Evolutionary conservation across 495 filamentous ascomycete genomes (phyloP).

Genomic region (Penicillium alfredii): DNA sequence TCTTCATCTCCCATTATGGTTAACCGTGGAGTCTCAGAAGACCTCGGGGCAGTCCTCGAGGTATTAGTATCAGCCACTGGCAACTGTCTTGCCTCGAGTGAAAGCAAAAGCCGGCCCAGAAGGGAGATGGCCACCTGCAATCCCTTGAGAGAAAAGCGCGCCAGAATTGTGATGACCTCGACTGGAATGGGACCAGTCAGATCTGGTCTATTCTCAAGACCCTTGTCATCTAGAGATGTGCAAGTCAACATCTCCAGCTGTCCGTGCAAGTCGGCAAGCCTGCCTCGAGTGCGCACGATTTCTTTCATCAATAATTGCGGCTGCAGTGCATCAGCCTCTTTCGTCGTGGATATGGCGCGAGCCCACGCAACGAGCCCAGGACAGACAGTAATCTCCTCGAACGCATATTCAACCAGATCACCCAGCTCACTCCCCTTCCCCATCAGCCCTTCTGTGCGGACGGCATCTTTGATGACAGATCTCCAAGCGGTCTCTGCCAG

Average conservation of each 20-base stretch:
- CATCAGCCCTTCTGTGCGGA: constrained; percentile 5
- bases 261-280: constrained; percentile 8
- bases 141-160: constrained; percentile 10
- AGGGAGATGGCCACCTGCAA: constrained; percentile 12
- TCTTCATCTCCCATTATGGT: not conserved
- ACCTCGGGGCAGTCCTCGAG: no score
- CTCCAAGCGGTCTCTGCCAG: constrained; percentile 23
- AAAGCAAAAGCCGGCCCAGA: constrained; percentile 10
- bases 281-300: constrained; percentile 8
- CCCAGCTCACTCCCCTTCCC: constrained; percentile 14
- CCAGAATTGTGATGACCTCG: constrained; percentile 5
- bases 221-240: not conserved
- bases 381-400: constrained; percentile 17
- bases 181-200: constrained; percentile 7
- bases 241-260: constrained; percentile 5
- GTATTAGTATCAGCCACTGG: not conserved
- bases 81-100: constrained; percentile 9
- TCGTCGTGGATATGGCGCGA: constrained; percentile 2
- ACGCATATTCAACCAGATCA: constrained; percentile 14
- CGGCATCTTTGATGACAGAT: constrained; percentile 13
- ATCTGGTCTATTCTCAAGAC: constrained; percentile 4
- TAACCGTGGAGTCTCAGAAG: no score
- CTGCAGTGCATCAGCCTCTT: not conserved
- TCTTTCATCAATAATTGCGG: constrained; percentile 5
- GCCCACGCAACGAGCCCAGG: constrained; percentile 16